Evolutionary conservation across 2,329 filamentous ascomycete genomes (phyloP).

Genomic region (Penicillium brasilianum): DNA sequence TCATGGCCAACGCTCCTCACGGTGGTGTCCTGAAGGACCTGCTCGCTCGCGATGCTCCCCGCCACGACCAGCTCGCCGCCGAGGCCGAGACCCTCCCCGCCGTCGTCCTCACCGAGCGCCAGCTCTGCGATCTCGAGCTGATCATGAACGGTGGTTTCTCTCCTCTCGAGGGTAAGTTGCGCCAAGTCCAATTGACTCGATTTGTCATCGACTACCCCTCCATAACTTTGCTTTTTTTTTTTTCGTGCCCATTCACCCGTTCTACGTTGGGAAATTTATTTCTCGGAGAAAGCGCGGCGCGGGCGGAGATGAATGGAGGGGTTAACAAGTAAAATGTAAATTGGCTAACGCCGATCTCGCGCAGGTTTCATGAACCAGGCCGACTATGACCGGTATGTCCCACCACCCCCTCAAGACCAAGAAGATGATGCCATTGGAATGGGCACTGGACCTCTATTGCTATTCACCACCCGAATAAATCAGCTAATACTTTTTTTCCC

Average conservation of each 20-base stretch:
- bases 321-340: conserved; percentile 1
- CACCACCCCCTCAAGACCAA: neutral
- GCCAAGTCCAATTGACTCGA: conserved; percentile 42
- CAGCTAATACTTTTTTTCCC: conserved; percentile 16
- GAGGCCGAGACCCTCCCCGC: conserved; percentile 89
- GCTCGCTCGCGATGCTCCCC: conserved; percentile 86
- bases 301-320: conserved; percentile 17
- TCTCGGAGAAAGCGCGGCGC: conserved; percentile 4
- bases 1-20: conserved; percentile 67
- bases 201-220: neutral
- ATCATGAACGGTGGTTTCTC: conserved; percentile 98
- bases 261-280: neutral
- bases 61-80: conserved; percentile 75
- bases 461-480: neutral
- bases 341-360: conserved; percentile 31
- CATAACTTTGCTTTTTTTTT: conserved; percentile 3
- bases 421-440: conserved; percentile 15
- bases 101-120: conserved; percentile 84
- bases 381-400: conserved; percentile 86
- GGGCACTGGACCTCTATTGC: conserved; percentile 1
- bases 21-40: conserved; percentile 98
- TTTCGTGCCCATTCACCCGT: neutral
- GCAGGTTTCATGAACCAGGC: conserved; percentile 97
- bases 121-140: conserved; percentile 96
- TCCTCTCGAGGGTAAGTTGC: conserved; percentile 80